Conservation (phyloP, 2,329 filamentous ascomycete species). For the Cytospora schulzeri region DNA sequence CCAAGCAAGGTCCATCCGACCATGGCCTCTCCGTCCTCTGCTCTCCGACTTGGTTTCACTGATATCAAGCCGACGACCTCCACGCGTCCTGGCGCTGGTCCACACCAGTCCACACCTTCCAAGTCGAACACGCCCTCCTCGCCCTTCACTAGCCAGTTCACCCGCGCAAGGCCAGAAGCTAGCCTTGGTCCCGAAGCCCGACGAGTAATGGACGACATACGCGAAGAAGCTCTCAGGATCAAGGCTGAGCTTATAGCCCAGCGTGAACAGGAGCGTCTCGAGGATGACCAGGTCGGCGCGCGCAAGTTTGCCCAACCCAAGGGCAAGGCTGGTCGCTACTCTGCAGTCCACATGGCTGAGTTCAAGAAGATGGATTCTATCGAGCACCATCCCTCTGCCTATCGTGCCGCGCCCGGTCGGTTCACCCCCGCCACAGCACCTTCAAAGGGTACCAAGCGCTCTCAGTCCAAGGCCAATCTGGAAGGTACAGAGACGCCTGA, state of each 20-base stretch:
- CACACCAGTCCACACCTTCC: conserved; percentile 64
- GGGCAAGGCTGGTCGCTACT: conserved; percentile 77
- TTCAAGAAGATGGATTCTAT: conserved; percentile 99
- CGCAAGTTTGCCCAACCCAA: conserved; percentile 81
- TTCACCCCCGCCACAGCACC: conserved; percentile 48
- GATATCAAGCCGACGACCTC: conserved; percentile 66
- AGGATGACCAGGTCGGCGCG: conserved; percentile 46
- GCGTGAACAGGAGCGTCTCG: conserved; percentile 55
- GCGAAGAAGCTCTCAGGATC: conserved; percentile 71
- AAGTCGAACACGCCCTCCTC: conserved; percentile 58
- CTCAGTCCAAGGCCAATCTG: conserved; percentile 55
- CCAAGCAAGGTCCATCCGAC: conserved; percentile 80
- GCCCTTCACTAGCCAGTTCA: conserved; percentile 67
- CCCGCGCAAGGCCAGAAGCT: conserved; percentile 50
- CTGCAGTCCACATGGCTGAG: conserved; percentile 80
- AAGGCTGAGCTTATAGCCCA: conserved; percentile 68
- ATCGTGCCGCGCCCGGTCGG: conserved; percentile 60
- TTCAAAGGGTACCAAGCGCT: conserved; percentile 54
- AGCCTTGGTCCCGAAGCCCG: conserved; percentile 64
- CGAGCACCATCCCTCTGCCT: conserved; percentile 79
- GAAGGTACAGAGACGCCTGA: conserved; percentile 58
- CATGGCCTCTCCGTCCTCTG: conserved; percentile 76
- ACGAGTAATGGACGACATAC: conserved; percentile 66
- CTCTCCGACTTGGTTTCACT: conserved; percentile 78
- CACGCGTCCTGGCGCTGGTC: conserved; percentile 37